Percentiles rank a stretch among this genome's conserved stretches.
Conservation (phyloP, 768 basidiomycete genomes). For the Tephrocybe sp. region DNA sequence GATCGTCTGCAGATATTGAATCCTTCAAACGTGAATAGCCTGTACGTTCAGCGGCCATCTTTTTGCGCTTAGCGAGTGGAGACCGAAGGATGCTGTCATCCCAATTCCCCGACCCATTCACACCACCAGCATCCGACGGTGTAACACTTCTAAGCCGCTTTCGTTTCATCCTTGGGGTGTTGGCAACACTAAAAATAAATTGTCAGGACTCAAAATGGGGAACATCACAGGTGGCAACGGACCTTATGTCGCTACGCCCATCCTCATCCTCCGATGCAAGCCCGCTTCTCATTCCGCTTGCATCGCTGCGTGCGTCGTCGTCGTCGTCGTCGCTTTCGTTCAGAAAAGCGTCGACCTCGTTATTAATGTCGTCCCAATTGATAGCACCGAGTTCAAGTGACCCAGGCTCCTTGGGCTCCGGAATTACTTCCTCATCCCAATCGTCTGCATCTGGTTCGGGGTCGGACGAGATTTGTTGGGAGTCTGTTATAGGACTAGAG, state of each 20-base stretch:
- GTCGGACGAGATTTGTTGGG: slow-evolving; percentile 60
- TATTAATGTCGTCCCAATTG: slow-evolving; percentile 82
- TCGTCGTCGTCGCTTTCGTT: slow-evolving; percentile 75
- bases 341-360: slow-evolving; percentile 87
- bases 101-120: slow-evolving; percentile 32
- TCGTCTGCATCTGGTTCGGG: slow-evolving; percentile 69
- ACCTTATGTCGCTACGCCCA: slow-evolving; percentile 41
- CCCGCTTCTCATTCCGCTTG: slow-evolving; percentile 43
- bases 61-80: slow-evolving; percentile 81
- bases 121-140: slow-evolving; percentile 53
- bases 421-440: slow-evolving; percentile 49
- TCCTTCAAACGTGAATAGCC: slow-evolving; percentile 72
- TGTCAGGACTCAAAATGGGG: neutral
- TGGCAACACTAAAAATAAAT: slow-evolving; percentile 29
- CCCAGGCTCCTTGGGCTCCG: slow-evolving; percentile 30
- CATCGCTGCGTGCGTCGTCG: slow-evolving; percentile 40
- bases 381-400: slow-evolving; percentile 59
- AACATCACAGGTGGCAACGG: slow-evolving; percentile 9
- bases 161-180: slow-evolving; percentile 50
- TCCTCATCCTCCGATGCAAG: slow-evolving; percentile 57
- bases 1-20: slow-evolving; percentile 56
- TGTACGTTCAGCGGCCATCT: slow-evolving; percentile 62
- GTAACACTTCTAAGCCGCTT: slow-evolving; percentile 75
- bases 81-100: slow-evolving; percentile 54
- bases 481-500: slow-evolving; percentile 36